Base-by-base conservation (phyloP, 139 green algal species). In the Pleodorina starrii region DNA sequence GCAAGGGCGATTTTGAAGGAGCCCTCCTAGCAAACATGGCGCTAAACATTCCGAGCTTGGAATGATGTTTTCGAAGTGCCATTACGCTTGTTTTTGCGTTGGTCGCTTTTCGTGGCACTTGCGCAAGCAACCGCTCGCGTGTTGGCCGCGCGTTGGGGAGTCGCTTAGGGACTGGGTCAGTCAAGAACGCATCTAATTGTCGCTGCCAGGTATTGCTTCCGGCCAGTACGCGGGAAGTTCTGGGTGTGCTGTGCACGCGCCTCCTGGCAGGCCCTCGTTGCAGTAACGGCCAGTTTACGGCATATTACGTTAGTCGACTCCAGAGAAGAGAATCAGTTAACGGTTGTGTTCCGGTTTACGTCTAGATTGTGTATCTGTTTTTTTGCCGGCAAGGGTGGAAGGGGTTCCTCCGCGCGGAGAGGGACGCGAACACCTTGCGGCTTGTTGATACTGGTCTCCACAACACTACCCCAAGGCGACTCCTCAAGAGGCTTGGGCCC, bases 311-410 rank as follows among this genome's bases (percentile, higher is more conserved):
- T 19, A 25, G 38, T 43, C 46, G 68, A 66, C 68, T 32, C 25
- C 35, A 80, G 72, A 80, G 72, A 80, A 80, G 72, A 80, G 38
- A 80, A 80, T 40, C 32, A 44, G 3, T 46, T 29, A 48, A 76
- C 5, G 17, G 46, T 46, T 46, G 1, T 48, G 68, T 76, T 76
- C 46, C 29, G 46, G 35, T 76, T 76, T 48, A 10, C 19, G 68
- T 46, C 68, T 76, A 46, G 35, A n/a, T 32, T 48, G 68, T 46
- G n/a, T n/a, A n/a, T 76, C 68, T 46, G 68, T 19, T 76, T 76
- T 76, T 73, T 42, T 73, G 29, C 60, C 25, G n/a, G 68, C 69
- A 77, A 46, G 35, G 25, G 69, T n/a, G n/a, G n/a, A n/a, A 66
- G 54, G 54, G 25, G 25, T 25, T 66, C 54, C 25, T 66, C 54